Base-by-base conservation (phyloP, 1,284 basidiomycete genomes). In the Puccinia polysora region DNA sequence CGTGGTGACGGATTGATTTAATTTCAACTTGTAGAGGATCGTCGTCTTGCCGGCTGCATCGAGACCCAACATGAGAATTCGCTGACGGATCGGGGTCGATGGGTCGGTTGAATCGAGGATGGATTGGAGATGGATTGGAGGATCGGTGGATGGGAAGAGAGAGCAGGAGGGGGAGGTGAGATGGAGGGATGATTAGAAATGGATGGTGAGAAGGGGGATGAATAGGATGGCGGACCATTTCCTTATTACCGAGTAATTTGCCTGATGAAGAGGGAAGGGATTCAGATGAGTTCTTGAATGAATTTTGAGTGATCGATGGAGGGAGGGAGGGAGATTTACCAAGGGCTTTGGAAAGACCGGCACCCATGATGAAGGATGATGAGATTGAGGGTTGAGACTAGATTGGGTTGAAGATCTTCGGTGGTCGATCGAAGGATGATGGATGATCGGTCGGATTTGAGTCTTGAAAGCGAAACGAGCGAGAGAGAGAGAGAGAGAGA, bases 21-120 rank as follows among this genome's bases (percentile, higher is more conserved):
- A 78, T 75, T 82, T 82, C 74, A 82, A 79, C 75, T 82, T 82
- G 77, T 82, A 82, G 50, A 82, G 76, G 73, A 82, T 82, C 36
- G 81, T 97, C 20, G 93, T 97, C 84, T 97, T 97, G 79, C 93
- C 93, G 69, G 93, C 93, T 0, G 78, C 78, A 74, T 79, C 78
- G 5, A 79, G 73, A 15, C 78, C 78, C 43, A 79, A 75, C 78
- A 79, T 79, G 36, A 79, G 73, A 71, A 79, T 78, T 14, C 78
- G 75, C 78, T 69, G 40, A 59, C 23, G 50, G 50, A 12, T 8
- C 10, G 15, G 50, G 23, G 14, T 8, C 10, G 50, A 52, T 8
- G 7, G 8, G 15, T 15, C 14, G 23, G 23, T 52, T 52, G 8
- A 8, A 25, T 25, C 8, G 50, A 12, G 20, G 28, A 12, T 23